A percentile compares a stretch with the other conserved stretches of the same genome.
phyloP scores from a whole-genome alignment of 75 land plant species.

The Adiantum capillusveneris region DNA sequence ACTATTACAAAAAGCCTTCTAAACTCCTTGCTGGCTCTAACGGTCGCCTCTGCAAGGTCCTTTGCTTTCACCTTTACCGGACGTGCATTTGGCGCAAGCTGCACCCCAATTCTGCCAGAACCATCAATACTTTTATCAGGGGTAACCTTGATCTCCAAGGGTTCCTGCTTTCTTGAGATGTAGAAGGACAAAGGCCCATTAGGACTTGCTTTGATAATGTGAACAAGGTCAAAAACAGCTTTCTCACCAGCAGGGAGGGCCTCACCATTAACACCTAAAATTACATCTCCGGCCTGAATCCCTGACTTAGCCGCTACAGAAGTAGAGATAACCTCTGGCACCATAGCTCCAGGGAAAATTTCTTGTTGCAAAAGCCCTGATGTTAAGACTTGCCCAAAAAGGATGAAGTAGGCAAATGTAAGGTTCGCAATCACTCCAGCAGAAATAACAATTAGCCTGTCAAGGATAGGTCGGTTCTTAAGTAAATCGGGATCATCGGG shows the following conservation, averaged over 20 bases:
- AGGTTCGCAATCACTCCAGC: constrained; percentile 93
- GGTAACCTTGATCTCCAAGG: constrained; percentile 28
- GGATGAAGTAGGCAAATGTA: constrained; percentile 68
- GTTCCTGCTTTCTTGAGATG: constrained; percentile 30
- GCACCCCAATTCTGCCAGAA: constrained; percentile 82
- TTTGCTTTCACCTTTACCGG: constrained; percentile 38
- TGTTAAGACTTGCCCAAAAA: constrained; percentile 58
- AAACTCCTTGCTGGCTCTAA: constrained; percentile 56
- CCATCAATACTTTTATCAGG: constrained; percentile 73
- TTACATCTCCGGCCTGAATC: constrained; percentile 66
- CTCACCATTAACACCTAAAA: constrained; percentile 42
- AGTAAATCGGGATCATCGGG: constrained; percentile 74
- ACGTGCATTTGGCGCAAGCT: constrained; percentile 65
- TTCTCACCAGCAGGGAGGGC: constrained; percentile 29
- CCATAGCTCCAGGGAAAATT: constrained; percentile 63
- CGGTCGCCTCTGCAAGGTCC: constrained; percentile 43
- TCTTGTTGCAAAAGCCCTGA: constrained; percentile 77
- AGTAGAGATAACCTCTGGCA: constrained; percentile 63
- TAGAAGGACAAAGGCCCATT: constrained; percentile 33
- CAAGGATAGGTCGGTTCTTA: constrained; percentile 66
- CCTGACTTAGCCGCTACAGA: constrained; percentile 84
- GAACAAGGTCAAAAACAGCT: constrained; percentile 63
- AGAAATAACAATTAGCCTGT: constrained; percentile 71
- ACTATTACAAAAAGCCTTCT: constrained; percentile 47
- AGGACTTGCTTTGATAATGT: constrained; percentile 57